These are phyloP conservation scores for Fusarium algeriense DNA, from an alignment of 2,329 filamentous ascomycete genomes.

Conservation along the genomic window DNA sequence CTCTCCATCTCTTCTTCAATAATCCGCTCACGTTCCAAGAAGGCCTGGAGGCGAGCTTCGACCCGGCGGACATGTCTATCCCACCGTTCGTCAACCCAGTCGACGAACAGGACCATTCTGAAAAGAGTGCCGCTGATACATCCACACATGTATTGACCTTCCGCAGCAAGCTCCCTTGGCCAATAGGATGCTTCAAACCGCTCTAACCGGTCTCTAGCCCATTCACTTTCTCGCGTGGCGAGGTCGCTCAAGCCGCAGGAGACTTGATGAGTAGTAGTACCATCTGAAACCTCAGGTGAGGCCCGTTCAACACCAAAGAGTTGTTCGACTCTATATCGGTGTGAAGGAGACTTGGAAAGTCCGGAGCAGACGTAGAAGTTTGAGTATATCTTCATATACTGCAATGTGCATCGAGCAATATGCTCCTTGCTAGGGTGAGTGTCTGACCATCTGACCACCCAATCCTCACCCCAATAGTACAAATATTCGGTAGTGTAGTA, in stretches of 20 bases:
- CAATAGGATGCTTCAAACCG: not conserved
- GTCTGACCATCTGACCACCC: not conserved
- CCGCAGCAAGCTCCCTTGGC: not conserved
- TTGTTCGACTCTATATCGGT: not conserved
- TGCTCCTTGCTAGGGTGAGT: not conserved
- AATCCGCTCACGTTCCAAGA: not conserved
- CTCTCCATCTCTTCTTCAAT: not conserved
- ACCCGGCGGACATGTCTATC: not conserved
- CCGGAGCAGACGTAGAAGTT: no score
- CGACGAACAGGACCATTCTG: not conserved
- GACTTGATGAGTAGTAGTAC: not conserved
- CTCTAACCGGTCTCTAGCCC: not conserved
- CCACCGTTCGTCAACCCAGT: not conserved
- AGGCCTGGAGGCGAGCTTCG: not conserved
- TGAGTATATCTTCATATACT: not conserved
- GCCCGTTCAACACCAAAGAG: not conserved
- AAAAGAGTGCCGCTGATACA: not conserved
- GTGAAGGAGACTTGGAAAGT: no score
- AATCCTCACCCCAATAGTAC: not conserved
- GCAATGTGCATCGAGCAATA: not conserved
- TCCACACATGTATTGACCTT: not conserved
- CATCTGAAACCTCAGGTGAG: not conserved
- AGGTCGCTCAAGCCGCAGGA: not conserved
- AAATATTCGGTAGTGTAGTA: not conserved
- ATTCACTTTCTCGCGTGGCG: not conserved